A percentile compares a stretch with the other conserved stretches of the same genome.
Conservation (phyloP, 148 eudicot species). For the Amaranthus cruentus region DNA sequence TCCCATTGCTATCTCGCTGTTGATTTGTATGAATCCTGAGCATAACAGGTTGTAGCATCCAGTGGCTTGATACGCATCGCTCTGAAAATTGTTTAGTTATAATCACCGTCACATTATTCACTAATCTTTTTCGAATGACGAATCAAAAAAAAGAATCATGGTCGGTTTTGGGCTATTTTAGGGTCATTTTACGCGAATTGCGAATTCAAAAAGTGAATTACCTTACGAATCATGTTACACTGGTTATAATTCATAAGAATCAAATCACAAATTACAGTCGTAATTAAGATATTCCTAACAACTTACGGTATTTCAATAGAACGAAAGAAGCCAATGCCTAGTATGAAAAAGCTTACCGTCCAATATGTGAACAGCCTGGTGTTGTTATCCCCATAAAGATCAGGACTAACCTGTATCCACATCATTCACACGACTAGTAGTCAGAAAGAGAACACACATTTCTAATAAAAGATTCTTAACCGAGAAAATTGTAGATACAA, state of each 20-base stretch:
- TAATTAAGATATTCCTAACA: not conserved
- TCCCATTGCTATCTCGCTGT: constrained; percentile 93
- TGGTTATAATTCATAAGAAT: not conserved
- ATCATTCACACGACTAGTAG: constrained; percentile 12
- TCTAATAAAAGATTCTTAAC: not conserved
- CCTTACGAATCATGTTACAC: not conserved
- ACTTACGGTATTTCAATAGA: no score
- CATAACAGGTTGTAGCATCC: constrained; percentile 96
- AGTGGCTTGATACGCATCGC: constrained; percentile 99
- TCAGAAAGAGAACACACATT: constrained; percentile 7
- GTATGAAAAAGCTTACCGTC: constrained; percentile 59
- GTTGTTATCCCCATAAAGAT: constrained; percentile 96
- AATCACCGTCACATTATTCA: not conserved
- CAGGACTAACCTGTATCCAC: constrained; percentile 82
- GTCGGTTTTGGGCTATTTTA: no score
- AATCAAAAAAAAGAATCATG: no score
- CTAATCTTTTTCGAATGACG: no score
- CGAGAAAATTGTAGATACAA: not conserved
- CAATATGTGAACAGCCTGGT: constrained; percentile 98
- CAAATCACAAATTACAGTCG: not conserved
- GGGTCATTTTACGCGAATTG: no score
- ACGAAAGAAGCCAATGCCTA: not conserved
- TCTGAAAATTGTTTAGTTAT: constrained; percentile 36
- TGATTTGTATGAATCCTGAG: constrained; percentile 97
- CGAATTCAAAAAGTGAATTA: no score